Evolutionary conservation across 2,329 filamentous ascomycete genomes (phyloP).

Genomic region (Epichloe coenophiala): DNA sequence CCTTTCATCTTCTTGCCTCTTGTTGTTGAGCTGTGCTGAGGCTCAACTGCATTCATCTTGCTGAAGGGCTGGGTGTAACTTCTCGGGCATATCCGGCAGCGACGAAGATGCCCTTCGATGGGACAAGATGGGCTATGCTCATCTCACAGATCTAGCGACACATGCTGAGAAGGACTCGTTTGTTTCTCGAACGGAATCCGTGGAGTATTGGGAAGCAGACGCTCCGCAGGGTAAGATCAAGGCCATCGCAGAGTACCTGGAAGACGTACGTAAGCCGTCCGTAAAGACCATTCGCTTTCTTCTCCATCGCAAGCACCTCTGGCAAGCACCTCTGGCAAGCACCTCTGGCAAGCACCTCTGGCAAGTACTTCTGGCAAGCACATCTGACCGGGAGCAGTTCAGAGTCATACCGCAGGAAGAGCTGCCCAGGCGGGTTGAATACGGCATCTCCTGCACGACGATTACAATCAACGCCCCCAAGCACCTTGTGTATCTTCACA

Average conservation of each 20-base stretch:
- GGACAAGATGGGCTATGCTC: constrained; percentile 26
- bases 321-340: too few relatives aligned
- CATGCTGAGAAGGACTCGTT: constrained; percentile 17
- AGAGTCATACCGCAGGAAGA: constrained; percentile 14
- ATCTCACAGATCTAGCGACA: constrained; percentile 22
- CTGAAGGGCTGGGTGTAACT: constrained; percentile 28
- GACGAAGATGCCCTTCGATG: constrained; percentile 27
- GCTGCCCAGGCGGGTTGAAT: constrained; percentile 18
- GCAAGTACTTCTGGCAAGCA: too few relatives aligned
- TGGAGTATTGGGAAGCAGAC: constrained; percentile 27
- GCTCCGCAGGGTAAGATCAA: constrained; percentile 26
- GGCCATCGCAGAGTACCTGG: constrained; percentile 25
- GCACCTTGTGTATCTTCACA: constrained; percentile 20
- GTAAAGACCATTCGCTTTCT: background rate
- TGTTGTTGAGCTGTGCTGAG: too few relatives aligned
- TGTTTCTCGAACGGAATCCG: constrained; percentile 23
- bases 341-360: too few relatives aligned
- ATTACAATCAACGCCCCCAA: constrained; percentile 24
- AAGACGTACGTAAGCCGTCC: constrained; percentile 18
- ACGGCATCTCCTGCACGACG: constrained; percentile 23
- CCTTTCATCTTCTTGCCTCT: too few relatives aligned
- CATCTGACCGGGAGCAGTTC: constrained; percentile 13
- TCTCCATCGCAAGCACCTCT: too few relatives aligned
- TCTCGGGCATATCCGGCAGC: constrained; percentile 28
- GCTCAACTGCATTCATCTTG: too few relatives aligned